Conservation (phyloP, 805 yeast genomes). For the Candida hispaniensis region DNA sequence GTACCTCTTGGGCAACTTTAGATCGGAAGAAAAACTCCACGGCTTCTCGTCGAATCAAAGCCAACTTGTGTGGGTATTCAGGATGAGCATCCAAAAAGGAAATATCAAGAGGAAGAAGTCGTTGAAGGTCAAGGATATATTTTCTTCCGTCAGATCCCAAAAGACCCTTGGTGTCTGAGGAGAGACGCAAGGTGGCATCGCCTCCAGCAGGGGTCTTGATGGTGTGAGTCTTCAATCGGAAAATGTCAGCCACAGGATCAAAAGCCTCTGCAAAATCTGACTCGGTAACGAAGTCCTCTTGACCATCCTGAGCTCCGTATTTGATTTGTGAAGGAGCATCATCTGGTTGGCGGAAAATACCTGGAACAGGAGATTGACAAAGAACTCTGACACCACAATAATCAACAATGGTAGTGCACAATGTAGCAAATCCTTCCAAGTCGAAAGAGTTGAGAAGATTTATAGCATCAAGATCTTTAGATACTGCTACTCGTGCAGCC, state of each 20-base stretch:
- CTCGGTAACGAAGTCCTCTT: conserved; percentile 39
- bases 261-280: conserved; percentile 46
- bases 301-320: conserved; percentile 66
- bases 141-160: conserved; percentile 75
- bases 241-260: conserved; percentile 52
- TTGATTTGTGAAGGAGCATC: conserved; percentile 42
- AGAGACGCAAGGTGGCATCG: conserved; percentile 40
- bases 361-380: conserved; percentile 95
- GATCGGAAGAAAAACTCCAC: conserved; percentile 82
- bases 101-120: conserved; percentile 77
- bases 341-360: conserved; percentile 45
- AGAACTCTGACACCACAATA: conserved; percentile 79
- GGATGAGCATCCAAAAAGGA: conserved; percentile 51
- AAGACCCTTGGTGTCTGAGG: conserved; percentile 80
- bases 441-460: conserved; percentile 58
- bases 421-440: conserved; percentile 49
- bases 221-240: conserved; percentile 66
- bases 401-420: conserved; percentile 80
- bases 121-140: conserved; percentile 73
- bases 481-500: conserved; percentile 71
- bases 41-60: conserved; percentile 76
- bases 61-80: conserved; percentile 73
- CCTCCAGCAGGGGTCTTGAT: conserved; percentile 41
- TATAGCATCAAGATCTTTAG: conserved; percentile 69
- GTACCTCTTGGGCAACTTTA: conserved; percentile 48